Conservation (phyloP, 805 yeast species). For the Ogataea zsoltii region DNA sequence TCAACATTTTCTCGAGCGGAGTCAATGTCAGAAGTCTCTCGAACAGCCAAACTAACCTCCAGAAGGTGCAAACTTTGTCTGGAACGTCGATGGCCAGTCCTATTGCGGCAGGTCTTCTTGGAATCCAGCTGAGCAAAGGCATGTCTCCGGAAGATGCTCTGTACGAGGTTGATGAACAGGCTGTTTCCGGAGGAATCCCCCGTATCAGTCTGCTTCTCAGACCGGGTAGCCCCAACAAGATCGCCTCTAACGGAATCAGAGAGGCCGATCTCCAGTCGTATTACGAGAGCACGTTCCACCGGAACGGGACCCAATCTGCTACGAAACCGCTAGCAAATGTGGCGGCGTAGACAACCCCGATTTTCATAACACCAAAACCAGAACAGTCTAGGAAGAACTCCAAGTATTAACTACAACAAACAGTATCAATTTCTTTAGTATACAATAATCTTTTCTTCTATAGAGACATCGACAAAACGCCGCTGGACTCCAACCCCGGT, state of each 20-base stretch:
- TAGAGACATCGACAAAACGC: neutral
- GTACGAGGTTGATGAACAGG: conserved; percentile 41
- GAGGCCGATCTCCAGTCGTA: conserved; percentile 12
- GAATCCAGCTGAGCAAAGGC: conserved; percentile 56
- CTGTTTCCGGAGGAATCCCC: conserved; percentile 51
- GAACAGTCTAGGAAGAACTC: neutral
- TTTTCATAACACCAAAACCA: neutral
- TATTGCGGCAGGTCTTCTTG: conserved; percentile 64
- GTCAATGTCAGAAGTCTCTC: conserved; percentile 61
- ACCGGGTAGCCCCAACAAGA: conserved; percentile 60
- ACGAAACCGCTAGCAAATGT: neutral
- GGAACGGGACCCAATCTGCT: neutral
- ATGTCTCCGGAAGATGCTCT: conserved; percentile 43
- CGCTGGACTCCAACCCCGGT: too few relatives aligned
- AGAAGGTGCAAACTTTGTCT: conserved; percentile 42
- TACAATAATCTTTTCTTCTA: neutral
- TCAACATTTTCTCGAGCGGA: conserved; percentile 84
- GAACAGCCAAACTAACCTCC: conserved; percentile 26
- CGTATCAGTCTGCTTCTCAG: conserved; percentile 44
- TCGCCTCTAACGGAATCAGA: conserved; percentile 39
- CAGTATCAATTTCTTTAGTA: neutral
- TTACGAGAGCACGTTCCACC: neutral
- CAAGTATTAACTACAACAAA: neutral
- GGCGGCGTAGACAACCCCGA: neutral
- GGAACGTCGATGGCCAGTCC: conserved; percentile 89